Percentiles rank a stretch among this genome's conserved stretches.
Evolutionary conservation across 345 rosid species (phyloP).

Genomic region (Hypericum perforatum): DNA sequence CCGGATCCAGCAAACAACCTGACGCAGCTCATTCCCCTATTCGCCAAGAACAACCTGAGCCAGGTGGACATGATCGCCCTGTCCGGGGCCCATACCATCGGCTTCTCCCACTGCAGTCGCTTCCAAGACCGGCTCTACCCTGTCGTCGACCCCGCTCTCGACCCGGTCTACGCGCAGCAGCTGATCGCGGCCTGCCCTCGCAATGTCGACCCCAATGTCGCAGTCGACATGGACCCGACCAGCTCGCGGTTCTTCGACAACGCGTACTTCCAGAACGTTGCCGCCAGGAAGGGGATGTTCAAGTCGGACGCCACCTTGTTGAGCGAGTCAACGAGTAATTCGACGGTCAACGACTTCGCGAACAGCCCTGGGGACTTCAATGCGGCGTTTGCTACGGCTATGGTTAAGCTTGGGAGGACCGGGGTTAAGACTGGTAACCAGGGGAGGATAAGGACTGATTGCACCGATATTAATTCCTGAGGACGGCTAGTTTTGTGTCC

Average conservation of each 20-base stretch:
- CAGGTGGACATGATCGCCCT: slow-evolving; percentile 77
- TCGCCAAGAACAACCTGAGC: slow-evolving; percentile 42
- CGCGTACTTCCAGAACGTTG: slow-evolving; percentile 56
- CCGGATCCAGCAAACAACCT: slow-evolving; percentile 58
- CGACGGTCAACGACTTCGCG: slow-evolving; percentile 10
- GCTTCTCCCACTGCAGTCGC: slow-evolving; percentile 75
- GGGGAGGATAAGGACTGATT: slow-evolving; percentile 16
- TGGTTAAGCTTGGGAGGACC: slow-evolving; percentile 12
- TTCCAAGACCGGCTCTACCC: slow-evolving; percentile 56
- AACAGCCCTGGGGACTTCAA: slow-evolving; percentile 10
- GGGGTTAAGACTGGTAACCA: slow-evolving; percentile 14
- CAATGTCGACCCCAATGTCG: slow-evolving; percentile 41
- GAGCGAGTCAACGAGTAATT: slow-evolving; percentile 4
- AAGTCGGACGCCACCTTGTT: slow-evolving; percentile 27
- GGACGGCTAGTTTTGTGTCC: not conserved
- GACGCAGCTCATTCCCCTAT: slow-evolving; percentile 32
- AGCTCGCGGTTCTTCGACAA: slow-evolving; percentile 57
- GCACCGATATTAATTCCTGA: slow-evolving; percentile 9
- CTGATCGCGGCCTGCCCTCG: slow-evolving; percentile 45
- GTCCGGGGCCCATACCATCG: slow-evolving; percentile 85
- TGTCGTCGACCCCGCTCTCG: slow-evolving; percentile 62
- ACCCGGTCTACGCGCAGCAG: slow-evolving; percentile 42
- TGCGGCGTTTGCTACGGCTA: slow-evolving; percentile 11
- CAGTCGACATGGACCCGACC: slow-evolving; percentile 45
- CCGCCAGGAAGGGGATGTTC: slow-evolving; percentile 60